Evolutionary conservation across 306 rosid genomes (phyloP), one percentile per base, ranked within the genome.

Genomic region (Prinsepia uniflora): DNA sequence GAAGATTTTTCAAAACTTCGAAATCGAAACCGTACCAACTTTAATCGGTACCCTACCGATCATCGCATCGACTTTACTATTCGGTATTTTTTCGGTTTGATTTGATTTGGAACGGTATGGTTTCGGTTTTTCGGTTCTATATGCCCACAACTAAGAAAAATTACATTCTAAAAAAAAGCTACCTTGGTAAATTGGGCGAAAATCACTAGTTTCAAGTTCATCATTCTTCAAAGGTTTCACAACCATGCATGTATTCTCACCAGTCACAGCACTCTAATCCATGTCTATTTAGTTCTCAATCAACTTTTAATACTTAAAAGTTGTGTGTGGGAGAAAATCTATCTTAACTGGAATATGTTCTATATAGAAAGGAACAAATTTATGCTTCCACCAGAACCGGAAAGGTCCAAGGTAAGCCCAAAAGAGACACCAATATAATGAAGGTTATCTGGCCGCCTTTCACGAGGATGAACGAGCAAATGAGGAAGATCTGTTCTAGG

Each of bases 291-390:
- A 59, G 22, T 20, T 52, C 39, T 54, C 20, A 78, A 79, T 52
- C 65, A 17, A 15, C 47, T 56, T 12, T 44, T 52, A 13, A 34
- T n/a, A 24, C 2, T 24, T 24, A 24, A 24, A 24, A 24, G 30
- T 24, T 24, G 45, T 34, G 48, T 20, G 44, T 69, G 45, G 42
- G 70, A 40, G 36, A 40, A 71, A 63, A 53, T 71, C 71, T 10
- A 79, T 79, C 99, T 89, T 81, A 94, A 94, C 99, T 94, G 88
- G 97, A 86, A 84, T 89, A 75, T 94, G 95, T 76, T 97, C 87
- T 42, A 94, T 86, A 79, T 89, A 91, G 87, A 91, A 94, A 42
- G 97, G 97, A 78, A 86, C 90, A 87, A 94, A 94, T 76, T 82
- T 83, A 81, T 83, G 97, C 82, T 78, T 94, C 84, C 86, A 88